Evolutionary conservation across 2,329 filamentous ascomycete genomes (phyloP).

Genomic region (Sclerotinia glacialis): DNA sequence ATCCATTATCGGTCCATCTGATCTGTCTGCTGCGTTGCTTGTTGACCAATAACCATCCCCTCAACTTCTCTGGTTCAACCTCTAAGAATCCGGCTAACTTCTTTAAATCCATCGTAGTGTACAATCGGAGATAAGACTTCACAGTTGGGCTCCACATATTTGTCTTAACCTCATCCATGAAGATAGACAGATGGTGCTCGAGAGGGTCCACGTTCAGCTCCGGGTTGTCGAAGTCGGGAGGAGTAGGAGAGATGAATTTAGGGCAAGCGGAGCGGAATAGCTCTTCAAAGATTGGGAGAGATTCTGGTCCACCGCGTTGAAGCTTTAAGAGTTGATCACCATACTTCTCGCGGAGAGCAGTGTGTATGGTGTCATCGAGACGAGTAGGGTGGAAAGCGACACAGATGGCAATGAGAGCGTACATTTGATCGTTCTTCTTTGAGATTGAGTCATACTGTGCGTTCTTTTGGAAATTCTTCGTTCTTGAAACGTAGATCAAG

Average conservation of each 20-base stretch:
- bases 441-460: slow-evolving; percentile 97
- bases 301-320: slow-evolving; percentile 92
- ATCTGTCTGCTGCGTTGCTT: slow-evolving; percentile 98
- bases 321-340: slow-evolving; percentile 96
- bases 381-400: slow-evolving; percentile 96
- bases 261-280: slow-evolving; percentile 97
- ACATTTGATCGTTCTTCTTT: slow-evolving; percentile 99
- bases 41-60: slow-evolving; percentile 91
- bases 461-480: slow-evolving; percentile 99
- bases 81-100: slow-evolving; percentile 98
- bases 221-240: slow-evolving; percentile 96
- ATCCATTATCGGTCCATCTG: slow-evolving; percentile 84
- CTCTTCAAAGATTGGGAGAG: slow-evolving; percentile 95
- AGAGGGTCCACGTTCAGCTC: slow-evolving; percentile 93
- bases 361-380: slow-evolving; percentile 98
- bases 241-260: slow-evolving; percentile 98
- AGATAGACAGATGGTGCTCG: slow-evolving; percentile 94
- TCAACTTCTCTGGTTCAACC: slow-evolving; percentile 91
- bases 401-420: slow-evolving; percentile 97
- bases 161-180: slow-evolving; percentile 99
- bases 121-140: slow-evolving; percentile 97
- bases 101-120: slow-evolving; percentile 99
- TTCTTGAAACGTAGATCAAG: slow-evolving; percentile 95
- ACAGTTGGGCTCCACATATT: slow-evolving; percentile 98
- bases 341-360: slow-evolving; percentile 96